These are phyloP conservation scores for Lasiodiplodia sp. DNA, from an alignment of 2,329 filamentous ascomycete genomes.

Conservation along the genomic window DNA sequence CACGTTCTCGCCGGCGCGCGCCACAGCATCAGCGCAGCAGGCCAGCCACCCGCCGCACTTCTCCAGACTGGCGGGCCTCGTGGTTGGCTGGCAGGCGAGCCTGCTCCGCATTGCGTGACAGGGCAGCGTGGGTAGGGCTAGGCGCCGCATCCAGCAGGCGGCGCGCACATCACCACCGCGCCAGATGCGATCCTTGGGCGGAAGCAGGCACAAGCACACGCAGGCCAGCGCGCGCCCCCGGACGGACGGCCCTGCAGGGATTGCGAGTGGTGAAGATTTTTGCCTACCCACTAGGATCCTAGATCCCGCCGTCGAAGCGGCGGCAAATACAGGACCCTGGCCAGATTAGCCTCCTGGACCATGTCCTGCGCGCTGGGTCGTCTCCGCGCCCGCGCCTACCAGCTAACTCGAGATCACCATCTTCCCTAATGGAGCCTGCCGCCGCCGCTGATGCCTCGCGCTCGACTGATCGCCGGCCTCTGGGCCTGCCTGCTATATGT, in stretches of 20 bases:
- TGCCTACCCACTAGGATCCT: slow-evolving; percentile 22
- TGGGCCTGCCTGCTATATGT: neutral
- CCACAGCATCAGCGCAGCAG: slow-evolving; percentile 20
- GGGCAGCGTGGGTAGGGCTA: slow-evolving; percentile 6
- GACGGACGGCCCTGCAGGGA: slow-evolving; percentile 14
- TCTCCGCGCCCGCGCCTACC: slow-evolving; percentile 26
- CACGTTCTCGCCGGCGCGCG: slow-evolving; percentile 8
- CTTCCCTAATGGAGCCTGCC: slow-evolving; percentile 28
- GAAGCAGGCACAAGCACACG: slow-evolving; percentile 22
- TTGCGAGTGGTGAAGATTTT: slow-evolving; percentile 20
- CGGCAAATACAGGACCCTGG: slow-evolving; percentile 24
- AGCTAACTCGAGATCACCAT: slow-evolving; percentile 26
- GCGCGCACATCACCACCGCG: slow-evolving; percentile 2
- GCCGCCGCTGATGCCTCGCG: slow-evolving; percentile 28
- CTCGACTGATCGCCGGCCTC: slow-evolving; percentile 22
- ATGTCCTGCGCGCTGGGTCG: slow-evolving; percentile 24
- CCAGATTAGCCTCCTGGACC: slow-evolving; percentile 17
- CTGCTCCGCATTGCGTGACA: slow-evolving; percentile 16
- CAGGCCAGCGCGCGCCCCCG: slow-evolving; percentile 13
- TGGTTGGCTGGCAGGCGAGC: neutral
- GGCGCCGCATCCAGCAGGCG: slow-evolving; percentile 7
- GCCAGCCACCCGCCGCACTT: slow-evolving; percentile 23
- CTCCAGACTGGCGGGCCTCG: slow-evolving; percentile 21
- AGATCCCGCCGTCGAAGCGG: slow-evolving; percentile 25
- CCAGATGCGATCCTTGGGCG: neutral